Evolutionary conservation across 805 yeast species (phyloP).

Genomic region (Myxozyma monticola): DNA sequence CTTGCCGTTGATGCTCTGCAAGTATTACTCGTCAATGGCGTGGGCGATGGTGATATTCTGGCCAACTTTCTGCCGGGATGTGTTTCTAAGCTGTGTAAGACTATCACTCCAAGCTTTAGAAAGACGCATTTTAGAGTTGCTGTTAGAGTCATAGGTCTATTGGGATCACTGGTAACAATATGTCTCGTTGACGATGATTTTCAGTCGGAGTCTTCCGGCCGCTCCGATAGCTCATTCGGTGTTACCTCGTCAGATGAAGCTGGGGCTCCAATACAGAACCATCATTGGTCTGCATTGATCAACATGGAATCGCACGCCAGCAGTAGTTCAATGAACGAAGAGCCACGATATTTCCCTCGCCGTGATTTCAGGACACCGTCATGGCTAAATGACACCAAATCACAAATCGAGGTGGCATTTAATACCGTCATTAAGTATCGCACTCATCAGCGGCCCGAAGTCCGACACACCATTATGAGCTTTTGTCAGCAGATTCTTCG

Average conservation of each 20-base stretch:
- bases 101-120: slow-evolving; percentile 31
- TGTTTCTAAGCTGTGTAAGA: slow-evolving; percentile 36
- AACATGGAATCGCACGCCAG: slow-evolving; percentile 5
- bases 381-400: slow-evolving; percentile 58
- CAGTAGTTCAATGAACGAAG: background rate
- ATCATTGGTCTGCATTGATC: too few relatives aligned
- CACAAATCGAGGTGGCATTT: slow-evolving; percentile 52
- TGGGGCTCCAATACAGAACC: too few relatives aligned
- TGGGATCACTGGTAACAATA: slow-evolving; percentile 16
- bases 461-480: slow-evolving; percentile 38
- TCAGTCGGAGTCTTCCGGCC: background rate
- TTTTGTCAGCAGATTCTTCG: slow-evolving; percentile 40
- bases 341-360: background rate
- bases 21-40: slow-evolving; percentile 34
- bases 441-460: slow-evolving; percentile 40
- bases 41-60: slow-evolving; percentile 33
- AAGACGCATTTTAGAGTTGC: slow-evolving; percentile 32
- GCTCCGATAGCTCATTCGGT: background rate
- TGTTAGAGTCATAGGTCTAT: slow-evolving; percentile 23
- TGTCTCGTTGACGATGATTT: slow-evolving; percentile 8
- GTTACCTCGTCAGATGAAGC: too few relatives aligned
- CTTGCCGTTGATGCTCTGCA: slow-evolving; percentile 40
- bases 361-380: slow-evolving; percentile 43
- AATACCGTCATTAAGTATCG: slow-evolving; percentile 39
- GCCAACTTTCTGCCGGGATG: slow-evolving; percentile 39